A percentile compares a stretch with the other conserved stretches of the same genome.
Evolutionary conservation across 768 basidiomycete species (phyloP).

Genomic region (Lyophyllum semitale): DNA sequence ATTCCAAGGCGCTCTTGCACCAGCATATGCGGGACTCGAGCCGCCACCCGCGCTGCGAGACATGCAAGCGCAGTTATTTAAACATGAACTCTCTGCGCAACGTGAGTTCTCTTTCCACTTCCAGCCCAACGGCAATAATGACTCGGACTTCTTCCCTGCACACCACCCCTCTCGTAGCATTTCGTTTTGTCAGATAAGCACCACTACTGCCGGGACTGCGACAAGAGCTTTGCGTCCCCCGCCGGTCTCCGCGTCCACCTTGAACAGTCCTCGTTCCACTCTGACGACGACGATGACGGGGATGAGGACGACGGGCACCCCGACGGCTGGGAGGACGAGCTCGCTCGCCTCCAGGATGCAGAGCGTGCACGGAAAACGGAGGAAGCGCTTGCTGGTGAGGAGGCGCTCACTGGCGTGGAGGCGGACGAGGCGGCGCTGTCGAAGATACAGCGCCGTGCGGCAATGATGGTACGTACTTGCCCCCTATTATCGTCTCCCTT

Average conservation of each 20-base stretch:
- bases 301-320: neutral
- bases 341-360: slow-evolving; percentile 2
- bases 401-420: neutral
- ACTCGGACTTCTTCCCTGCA: neutral
- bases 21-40: slow-evolving; percentile 2
- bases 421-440: neutral
- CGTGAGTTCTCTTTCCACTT: slow-evolving; percentile 1
- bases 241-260: slow-evolving; percentile 6
- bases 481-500: neutral
- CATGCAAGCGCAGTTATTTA: slow-evolving; percentile 7
- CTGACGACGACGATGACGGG: slow-evolving; percentile 4
- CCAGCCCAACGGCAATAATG: neutral
- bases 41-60: slow-evolving; percentile 9
- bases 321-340: slow-evolving; percentile 16
- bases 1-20: slow-evolving; percentile 7
- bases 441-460: slow-evolving; percentile 5
- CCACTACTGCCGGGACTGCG: slow-evolving; percentile 9
- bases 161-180: neutral
- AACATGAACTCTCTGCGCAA: slow-evolving; percentile 9
- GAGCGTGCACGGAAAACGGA: no score
- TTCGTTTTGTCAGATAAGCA: slow-evolving; percentile 4
- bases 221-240: slow-evolving; percentile 6
- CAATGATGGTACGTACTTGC: slow-evolving; percentile 7
- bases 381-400: no score
- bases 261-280: slow-evolving; percentile 9